Evolutionary conservation across 78 protist genomes (phyloP).

Genomic region (Goniomonas avonlea): DNA sequence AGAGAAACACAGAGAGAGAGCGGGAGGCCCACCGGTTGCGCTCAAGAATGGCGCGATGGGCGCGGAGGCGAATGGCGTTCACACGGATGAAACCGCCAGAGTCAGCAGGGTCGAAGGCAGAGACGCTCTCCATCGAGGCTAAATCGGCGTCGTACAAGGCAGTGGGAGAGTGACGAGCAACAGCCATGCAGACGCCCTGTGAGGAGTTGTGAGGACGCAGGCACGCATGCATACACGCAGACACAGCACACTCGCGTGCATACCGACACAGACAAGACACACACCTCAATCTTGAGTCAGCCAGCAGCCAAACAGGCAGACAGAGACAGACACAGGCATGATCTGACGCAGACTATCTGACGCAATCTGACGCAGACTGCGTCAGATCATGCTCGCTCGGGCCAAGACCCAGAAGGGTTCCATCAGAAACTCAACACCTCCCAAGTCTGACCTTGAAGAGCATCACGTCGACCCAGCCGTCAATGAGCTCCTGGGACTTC

Average conservation of each 20-base stretch:
- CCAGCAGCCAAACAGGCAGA: no score
- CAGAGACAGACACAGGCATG: no score
- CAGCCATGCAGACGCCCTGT: slow-evolving; percentile 29
- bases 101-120: neutral
- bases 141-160: neutral
- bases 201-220: neutral
- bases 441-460: slow-evolving; percentile 27
- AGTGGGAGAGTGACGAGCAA: slow-evolving; percentile 28
- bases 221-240: neutral
- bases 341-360: no score
- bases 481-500: slow-evolving; percentile 7
- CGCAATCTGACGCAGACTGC: no score
- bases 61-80: neutral
- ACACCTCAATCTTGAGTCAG: neutral
- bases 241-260: neutral
- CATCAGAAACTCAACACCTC: neutral
- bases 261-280: neutral
- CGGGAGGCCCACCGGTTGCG: neutral
- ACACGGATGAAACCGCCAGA: slow-evolving; percentile 29
- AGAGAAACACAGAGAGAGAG: neutral
- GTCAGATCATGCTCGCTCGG: neutral
- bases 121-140: neutral
- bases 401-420: neutral
- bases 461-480: slow-evolving; percentile 23
- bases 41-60: neutral